Percentiles rank a stretch among this genome's conserved stretches.
Conservation (phyloP, 2,329 filamentous ascomycete species). For the Cadophora luteo-olivacea region DNA sequence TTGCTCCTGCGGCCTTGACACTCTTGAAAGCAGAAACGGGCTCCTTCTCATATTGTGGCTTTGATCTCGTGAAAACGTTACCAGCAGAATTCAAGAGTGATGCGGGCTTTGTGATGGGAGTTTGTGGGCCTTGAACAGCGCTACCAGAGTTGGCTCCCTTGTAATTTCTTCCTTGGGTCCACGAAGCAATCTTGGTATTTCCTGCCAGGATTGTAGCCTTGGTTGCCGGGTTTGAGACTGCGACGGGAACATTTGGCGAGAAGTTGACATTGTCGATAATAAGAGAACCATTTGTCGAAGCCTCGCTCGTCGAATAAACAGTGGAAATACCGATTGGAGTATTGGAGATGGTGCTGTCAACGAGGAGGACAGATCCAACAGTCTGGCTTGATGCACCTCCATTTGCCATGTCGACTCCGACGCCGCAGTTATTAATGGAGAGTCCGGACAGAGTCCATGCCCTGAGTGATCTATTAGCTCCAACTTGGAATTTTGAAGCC, state of each 20-base stretch:
- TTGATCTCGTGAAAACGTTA: constrained; percentile 80
- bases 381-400: constrained; percentile 67
- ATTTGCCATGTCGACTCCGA: constrained; percentile 81
- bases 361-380: constrained; percentile 83
- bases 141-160: constrained; percentile 50
- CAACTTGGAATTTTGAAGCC: neutral
- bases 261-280: constrained; percentile 93
- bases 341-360: constrained; percentile 81
- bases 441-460: constrained; percentile 81
- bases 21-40: constrained; percentile 76
- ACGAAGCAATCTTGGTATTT: constrained; percentile 72
- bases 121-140: constrained; percentile 65
- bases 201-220: constrained; percentile 69
- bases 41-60: constrained; percentile 83
- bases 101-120: constrained; percentile 66
- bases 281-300: constrained; percentile 78
- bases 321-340: constrained; percentile 80
- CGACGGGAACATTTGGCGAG: constrained; percentile 65
- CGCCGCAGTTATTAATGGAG: constrained; percentile 73
- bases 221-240: constrained; percentile 66
- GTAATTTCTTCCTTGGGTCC: constrained; percentile 82
- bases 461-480: constrained; percentile 11
- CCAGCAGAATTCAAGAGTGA: constrained; percentile 68
- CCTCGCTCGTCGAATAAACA: constrained; percentile 67
- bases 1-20: constrained; percentile 82